These are phyloP conservation scores for Sclerotinia trifoliorum DNA, from an alignment of 2,329 filamentous ascomycete species.

Conservation along the genomic window DNA sequence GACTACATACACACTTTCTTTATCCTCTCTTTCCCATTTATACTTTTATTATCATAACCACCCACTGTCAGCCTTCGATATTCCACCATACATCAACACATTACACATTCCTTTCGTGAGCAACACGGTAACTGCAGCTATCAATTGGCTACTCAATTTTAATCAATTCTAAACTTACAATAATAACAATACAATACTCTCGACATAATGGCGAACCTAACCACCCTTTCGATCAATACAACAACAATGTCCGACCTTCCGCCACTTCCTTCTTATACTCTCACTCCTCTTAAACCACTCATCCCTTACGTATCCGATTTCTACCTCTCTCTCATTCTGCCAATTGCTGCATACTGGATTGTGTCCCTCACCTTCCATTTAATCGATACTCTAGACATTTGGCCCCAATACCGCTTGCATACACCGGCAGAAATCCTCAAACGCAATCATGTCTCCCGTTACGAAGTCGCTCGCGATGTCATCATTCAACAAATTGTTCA, in stretches of 20 bases:
- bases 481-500: slow-evolving; percentile 90
- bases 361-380: slow-evolving; percentile 78
- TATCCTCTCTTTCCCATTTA: slow-evolving; percentile 9
- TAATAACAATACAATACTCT: not conserved
- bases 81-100: slow-evolving; percentile 19
- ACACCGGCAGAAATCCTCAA: slow-evolving; percentile 86
- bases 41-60: slow-evolving; percentile 3
- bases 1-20: not conserved
- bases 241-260: slow-evolving; percentile 63
- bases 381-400: slow-evolving; percentile 81
- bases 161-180: slow-evolving; percentile 3
- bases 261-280: slow-evolving; percentile 78
- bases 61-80: not conserved
- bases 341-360: slow-evolving; percentile 83
- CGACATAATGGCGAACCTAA: slow-evolving; percentile 48
- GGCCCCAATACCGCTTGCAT: slow-evolving; percentile 88
- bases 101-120: slow-evolving; percentile 38
- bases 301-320: slow-evolving; percentile 79
- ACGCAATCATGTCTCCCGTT: slow-evolving; percentile 86
- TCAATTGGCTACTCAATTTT: slow-evolving; percentile 11
- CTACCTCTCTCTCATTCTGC: slow-evolving; percentile 71
- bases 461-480: slow-evolving; percentile 86
- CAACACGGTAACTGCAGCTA: slow-evolving; percentile 39
- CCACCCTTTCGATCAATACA: slow-evolving; percentile 41
- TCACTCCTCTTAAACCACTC: slow-evolving; percentile 68